These are phyloP conservation scores for Theileria annulata DNA, from an alignment of 169 alveolate species.

Conservation along the genomic window DNA sequence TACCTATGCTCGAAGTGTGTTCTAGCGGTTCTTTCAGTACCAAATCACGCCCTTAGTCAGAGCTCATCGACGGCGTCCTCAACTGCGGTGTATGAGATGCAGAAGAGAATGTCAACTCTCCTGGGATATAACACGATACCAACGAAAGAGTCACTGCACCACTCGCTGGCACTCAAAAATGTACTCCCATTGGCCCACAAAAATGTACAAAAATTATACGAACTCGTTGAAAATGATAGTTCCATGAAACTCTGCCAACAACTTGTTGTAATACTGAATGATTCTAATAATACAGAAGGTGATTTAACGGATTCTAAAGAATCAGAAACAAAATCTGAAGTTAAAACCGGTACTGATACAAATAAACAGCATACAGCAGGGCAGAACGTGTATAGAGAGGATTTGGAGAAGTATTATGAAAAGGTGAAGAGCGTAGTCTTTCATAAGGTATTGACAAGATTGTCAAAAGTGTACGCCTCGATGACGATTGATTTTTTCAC, in stretches of 20 bases:
- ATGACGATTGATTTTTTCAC: constrained; percentile 83
- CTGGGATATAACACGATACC: constrained; percentile 85
- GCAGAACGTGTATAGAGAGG: neutral
- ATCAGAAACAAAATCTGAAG: constrained; percentile 35
- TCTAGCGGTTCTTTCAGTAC: constrained; percentile 83
- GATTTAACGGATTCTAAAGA: neutral
- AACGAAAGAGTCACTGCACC: constrained; percentile 80
- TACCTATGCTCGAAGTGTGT: constrained; percentile 82
- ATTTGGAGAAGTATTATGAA: constrained; percentile 68
- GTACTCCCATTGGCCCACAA: constrained; percentile 75
- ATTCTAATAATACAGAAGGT: constrained; percentile 15
- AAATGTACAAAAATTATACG: constrained; percentile 76
- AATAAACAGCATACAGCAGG: neutral
- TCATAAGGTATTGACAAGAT: constrained; percentile 78
- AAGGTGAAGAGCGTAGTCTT: constrained; percentile 83
- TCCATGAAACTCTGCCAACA: constrained; percentile 74
- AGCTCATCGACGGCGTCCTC: constrained; percentile 46
- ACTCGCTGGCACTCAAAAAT: constrained; percentile 75
- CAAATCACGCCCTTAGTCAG: constrained; percentile 55
- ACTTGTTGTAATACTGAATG: constrained; percentile 64
- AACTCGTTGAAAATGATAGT: constrained; percentile 76
- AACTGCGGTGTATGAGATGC: constrained; percentile 74
- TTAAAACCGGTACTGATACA: neutral
- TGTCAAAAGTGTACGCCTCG: constrained; percentile 82
- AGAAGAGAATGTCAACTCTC: constrained; percentile 80